Base-by-base conservation (phyloP, 805 yeast species). In the Ogataea populi-albae region DNA sequence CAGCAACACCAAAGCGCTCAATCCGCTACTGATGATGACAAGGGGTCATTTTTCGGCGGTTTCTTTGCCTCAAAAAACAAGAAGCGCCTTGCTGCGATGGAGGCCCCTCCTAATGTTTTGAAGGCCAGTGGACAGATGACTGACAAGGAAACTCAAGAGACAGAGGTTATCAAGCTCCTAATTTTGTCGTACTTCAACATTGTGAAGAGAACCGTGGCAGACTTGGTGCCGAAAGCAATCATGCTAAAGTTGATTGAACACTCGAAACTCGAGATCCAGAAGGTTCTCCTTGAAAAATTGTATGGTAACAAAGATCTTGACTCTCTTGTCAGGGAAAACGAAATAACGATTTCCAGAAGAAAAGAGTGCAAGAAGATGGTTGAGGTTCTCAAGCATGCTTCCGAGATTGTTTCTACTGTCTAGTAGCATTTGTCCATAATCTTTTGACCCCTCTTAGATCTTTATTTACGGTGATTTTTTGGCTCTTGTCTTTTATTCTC, bases 321-420 rank as follows among this genome's bases (percentile, higher is more conserved):
- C 33, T 84, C 79, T 30, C 69, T 93, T 57, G 87, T 91, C 25
- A 86, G 83, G 64, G 98, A 93, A 64, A 88, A 89, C 55, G 98
- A 91, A 59, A 70, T 77, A 35, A 93, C 97, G 0, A 88, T 87
- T 42, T 95, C 88, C 62, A 82, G 96, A 71, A 82, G 98, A 65
- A 83, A 81, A 57, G 98, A 93, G 64, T 89, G 97, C 62, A 68
- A 80, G 59, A 86, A 85, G 71, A 93, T 93, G 98, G 95, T 93
- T 38, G 93, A 85, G 50, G 91, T 91, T 34, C 73, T 93, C 63
- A 77, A 71, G 54, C 81, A 87, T 62, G 98, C 98, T 18, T 79
- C 86, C 50, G 94, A 84, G 59, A 89, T 93, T 61, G 97, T 93
- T 20, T 68, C 84, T 22, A 77, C 82, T 54, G 87, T 80, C 46